Evolutionary conservation across 148 eudicot species (phyloP).

Genomic region (Camellia japonica): DNA sequence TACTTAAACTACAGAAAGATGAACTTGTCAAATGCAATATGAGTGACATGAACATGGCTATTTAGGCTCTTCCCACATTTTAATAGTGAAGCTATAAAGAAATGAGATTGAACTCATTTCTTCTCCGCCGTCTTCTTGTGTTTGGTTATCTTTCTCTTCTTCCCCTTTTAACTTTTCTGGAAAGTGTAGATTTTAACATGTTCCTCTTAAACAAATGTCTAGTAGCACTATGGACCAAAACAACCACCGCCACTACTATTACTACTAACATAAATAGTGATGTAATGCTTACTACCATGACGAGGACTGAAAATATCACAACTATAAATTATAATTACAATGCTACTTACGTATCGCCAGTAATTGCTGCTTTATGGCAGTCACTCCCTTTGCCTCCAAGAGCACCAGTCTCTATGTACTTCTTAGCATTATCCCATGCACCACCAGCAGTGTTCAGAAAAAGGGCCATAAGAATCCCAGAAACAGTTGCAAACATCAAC

Average conservation of each 20-base stretch:
- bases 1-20: not conserved
- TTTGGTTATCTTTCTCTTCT: not conserved
- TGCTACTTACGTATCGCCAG: slow-evolving; percentile 96
- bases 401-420: slow-evolving; percentile 98
- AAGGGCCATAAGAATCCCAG: slow-evolving; percentile 99
- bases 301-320: not conserved
- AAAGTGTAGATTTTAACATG: not conserved
- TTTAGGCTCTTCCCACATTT: not conserved
- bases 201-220: slow-evolving; percentile 3
- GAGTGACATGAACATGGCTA: not conserved
- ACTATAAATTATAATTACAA: not conserved
- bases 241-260: not conserved
- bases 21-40: not conserved
- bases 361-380: slow-evolving; percentile 90
- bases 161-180: not conserved
- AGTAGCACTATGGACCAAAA: slow-evolving; percentile 2
- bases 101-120: not conserved
- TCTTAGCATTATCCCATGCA: slow-evolving; percentile 99
- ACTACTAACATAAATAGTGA: not conserved
- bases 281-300: not conserved
- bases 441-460: slow-evolving; percentile 99
- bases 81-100: not conserved
- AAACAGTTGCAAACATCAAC: slow-evolving; percentile 97
- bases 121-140: not conserved
- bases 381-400: slow-evolving; percentile 99